Evolutionary conservation across 2,329 filamentous ascomycete genomes (phyloP).

Genomic region (Colletotrichum sp.): DNA sequence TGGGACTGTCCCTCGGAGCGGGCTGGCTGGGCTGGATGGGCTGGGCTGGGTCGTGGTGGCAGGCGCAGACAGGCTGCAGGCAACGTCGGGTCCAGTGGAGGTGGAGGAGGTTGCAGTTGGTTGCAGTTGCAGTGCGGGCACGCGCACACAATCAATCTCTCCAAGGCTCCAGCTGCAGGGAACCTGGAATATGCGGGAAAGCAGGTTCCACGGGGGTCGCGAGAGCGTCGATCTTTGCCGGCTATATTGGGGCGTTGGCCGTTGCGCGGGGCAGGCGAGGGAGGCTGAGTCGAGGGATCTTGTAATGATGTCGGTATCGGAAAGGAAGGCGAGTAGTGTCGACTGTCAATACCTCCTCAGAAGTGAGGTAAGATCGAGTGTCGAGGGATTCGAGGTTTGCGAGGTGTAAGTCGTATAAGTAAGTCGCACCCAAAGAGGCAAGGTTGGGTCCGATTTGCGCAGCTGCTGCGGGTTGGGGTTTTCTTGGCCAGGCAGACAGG

Average conservation of each 20-base stretch:
- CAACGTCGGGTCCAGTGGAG: background rate
- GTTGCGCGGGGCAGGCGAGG: background rate
- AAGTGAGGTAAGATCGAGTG: background rate
- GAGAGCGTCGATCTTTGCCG: background rate
- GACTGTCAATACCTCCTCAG: too few relatives aligned
- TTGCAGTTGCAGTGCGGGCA: background rate
- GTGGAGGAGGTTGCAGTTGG: background rate
- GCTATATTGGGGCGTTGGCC: background rate
- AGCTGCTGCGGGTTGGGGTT: background rate
- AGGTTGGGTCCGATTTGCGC: background rate
- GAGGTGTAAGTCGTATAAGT: background rate
- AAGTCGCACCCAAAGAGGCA: background rate
- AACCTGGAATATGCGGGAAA: background rate
- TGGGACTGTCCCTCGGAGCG: background rate
- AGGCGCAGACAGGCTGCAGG: background rate
- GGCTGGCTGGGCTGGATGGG: background rate
- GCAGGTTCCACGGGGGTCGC: background rate
- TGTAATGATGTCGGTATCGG: background rate
- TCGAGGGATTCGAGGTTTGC: background rate
- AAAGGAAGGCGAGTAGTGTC: background rate
- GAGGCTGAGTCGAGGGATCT: constrained; percentile 6
- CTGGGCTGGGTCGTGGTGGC: background rate
- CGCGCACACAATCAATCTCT: background rate
- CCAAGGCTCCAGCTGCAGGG: background rate
- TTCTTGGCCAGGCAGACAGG: background rate